Conservation (phyloP, 805 yeast genomes). For the Ogataea paraovalis region DNA sequence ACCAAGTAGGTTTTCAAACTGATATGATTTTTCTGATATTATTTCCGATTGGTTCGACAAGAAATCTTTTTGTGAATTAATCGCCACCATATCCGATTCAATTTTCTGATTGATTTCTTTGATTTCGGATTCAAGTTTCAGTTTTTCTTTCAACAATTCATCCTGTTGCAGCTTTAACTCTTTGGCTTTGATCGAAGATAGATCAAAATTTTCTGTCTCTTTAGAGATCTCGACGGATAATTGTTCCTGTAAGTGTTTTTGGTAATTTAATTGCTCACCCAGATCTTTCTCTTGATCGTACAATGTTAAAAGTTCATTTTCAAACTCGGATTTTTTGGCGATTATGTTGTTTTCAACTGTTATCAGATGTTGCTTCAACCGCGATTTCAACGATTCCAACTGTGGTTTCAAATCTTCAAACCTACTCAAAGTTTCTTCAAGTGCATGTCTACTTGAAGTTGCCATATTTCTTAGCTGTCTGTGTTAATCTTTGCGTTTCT, state of each 20-base stretch:
- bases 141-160: constrained; percentile 27
- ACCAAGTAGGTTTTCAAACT: constrained; percentile 46
- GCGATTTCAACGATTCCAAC: constrained; percentile 20
- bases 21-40: constrained; percentile 39
- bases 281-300: constrained; percentile 19
- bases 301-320: constrained; percentile 16
- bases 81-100: constrained; percentile 17
- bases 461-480: too few relatives aligned
- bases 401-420: constrained; percentile 21
- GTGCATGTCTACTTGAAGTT: constrained; percentile 1
- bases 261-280: constrained; percentile 16
- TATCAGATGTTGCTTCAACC: constrained; percentile 10
- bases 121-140: constrained; percentile 26
- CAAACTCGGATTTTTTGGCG: constrained; percentile 20
- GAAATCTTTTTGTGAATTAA: constrained; percentile 27
- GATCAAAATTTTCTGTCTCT: constrained; percentile 22
- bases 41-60: constrained; percentile 35
- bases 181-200: constrained; percentile 37
- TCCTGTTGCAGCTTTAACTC: constrained; percentile 36
- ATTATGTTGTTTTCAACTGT: constrained; percentile 18
- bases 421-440: constrained; percentile 18
- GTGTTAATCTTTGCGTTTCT: too few relatives aligned
- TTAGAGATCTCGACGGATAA: constrained; percentile 18
- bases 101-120: constrained; percentile 25
- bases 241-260: constrained; percentile 19